phyloP scores from a whole-genome alignment of 352 stramenopile species.

The Saprolegnia diclina region DNA sequence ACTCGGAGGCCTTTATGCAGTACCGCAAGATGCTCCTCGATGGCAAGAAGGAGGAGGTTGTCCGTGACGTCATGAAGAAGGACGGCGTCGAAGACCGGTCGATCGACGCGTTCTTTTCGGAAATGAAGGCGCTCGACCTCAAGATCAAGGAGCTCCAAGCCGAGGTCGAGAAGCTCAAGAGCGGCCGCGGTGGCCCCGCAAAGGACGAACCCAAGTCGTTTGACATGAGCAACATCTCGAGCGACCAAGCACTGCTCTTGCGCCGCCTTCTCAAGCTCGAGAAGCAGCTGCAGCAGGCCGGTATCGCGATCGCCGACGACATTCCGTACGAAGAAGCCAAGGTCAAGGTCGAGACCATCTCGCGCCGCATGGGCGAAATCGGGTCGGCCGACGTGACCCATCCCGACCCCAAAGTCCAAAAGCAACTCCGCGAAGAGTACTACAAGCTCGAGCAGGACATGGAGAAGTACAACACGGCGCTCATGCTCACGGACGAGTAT shows the following conservation, averaged over 20 bases:
- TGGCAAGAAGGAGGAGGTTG: constrained; percentile 53
- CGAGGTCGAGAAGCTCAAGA: constrained; percentile 79
- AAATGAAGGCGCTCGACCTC: constrained; percentile 76
- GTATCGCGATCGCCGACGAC: constrained; percentile 87
- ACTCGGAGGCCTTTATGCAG: constrained; percentile 47
- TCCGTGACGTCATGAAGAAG: constrained; percentile 71
- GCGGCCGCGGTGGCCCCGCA: constrained; percentile 38
- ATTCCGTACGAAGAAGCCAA: constrained; percentile 91
- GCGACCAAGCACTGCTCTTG: constrained; percentile 71
- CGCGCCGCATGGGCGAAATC: constrained; percentile 88
- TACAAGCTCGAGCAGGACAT: constrained; percentile 91
- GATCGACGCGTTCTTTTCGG: constrained; percentile 76
- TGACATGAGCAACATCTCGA: constrained; percentile 42
- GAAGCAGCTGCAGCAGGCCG: constrained; percentile 73
- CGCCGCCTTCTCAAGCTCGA: constrained; percentile 77
- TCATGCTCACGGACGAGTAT: constrained; percentile 92
- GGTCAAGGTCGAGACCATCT: constrained; percentile 85
- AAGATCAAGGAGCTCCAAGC: constrained; percentile 75
- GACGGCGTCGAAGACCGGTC: constrained; percentile 65
- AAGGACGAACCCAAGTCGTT: constrained; percentile 47
- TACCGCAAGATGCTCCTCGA: constrained; percentile 73
- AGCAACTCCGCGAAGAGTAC: constrained; percentile 88
- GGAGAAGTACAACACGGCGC: constrained; percentile 90
- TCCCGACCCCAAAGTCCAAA: constrained; percentile 69
- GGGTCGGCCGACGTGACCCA: constrained; percentile 86